These are phyloP conservation scores for Xerocomus amazonicus DNA, from an alignment of 1,284 basidiomycete genomes.

Conservation along the genomic window DNA sequence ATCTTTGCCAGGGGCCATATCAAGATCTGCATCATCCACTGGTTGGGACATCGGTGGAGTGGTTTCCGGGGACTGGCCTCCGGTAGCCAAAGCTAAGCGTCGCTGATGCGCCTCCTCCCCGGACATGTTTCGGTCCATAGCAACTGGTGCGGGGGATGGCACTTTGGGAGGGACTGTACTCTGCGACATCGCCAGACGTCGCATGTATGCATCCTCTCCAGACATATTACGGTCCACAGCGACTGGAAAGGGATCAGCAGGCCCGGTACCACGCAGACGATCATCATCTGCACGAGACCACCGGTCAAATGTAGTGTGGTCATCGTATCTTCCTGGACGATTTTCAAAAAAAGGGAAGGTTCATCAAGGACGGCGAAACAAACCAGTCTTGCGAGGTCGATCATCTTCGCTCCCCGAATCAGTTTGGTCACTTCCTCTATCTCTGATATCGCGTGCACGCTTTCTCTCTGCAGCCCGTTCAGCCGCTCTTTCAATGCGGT, in stretches of 20 bases:
- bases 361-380: constrained; percentile 9
- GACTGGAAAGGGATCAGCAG: constrained; percentile 27
- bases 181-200: constrained; percentile 51
- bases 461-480: constrained; percentile 57
- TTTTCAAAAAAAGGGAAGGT: background rate
- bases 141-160: constrained; percentile 24
- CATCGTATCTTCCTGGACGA: constrained; percentile 53
- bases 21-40: constrained; percentile 19
- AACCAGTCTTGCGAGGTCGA: constrained; percentile 69
- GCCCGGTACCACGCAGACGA: constrained; percentile 31
- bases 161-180: constrained; percentile 14
- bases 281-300: constrained; percentile 55
- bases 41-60: constrained; percentile 4
- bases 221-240: constrained; percentile 38
- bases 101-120: constrained; percentile 66
- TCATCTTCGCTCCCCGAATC: constrained; percentile 69
- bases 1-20: constrained; percentile 10
- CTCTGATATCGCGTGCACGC: constrained; percentile 51
- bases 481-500: constrained; percentile 65
- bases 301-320: constrained; percentile 42
- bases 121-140: constrained; percentile 40
- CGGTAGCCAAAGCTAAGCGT: constrained; percentile 50
- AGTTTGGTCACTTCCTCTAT: constrained; percentile 59
- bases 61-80: constrained; percentile 23
- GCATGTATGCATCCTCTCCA: constrained; percentile 59